Conservation (phyloP, 331 rosid species). For the Erythrophleum ivorense region DNA sequence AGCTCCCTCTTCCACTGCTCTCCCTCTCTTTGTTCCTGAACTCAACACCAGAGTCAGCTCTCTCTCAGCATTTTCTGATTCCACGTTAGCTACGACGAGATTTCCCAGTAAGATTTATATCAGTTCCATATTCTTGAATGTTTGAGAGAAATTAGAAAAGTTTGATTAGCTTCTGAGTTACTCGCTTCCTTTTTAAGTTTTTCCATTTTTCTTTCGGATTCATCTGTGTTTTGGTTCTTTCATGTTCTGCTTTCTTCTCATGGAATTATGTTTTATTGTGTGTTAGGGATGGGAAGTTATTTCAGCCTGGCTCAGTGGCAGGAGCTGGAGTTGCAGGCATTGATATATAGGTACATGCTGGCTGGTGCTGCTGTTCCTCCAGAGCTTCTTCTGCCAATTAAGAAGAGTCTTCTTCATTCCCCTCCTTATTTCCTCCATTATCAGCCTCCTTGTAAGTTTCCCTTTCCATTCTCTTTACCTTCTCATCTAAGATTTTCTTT, state of each 20-base stretch:
- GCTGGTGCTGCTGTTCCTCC: constrained; percentile 90
- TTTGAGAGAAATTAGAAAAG: constrained; percentile 10
- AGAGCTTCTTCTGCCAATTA: constrained; percentile 88
- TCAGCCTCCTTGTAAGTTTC: constrained; percentile 73
- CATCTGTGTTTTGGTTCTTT: constrained; percentile 2
- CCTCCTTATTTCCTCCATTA: constrained; percentile 56
- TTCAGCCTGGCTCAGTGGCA: constrained; percentile 93
- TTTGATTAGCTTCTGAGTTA: constrained; percentile 35
- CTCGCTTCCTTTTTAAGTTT: constrained; percentile 32
- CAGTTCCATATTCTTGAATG: not conserved
- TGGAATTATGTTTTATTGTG: not conserved
- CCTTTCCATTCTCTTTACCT: not conserved
- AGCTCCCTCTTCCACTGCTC: constrained; percentile 54
- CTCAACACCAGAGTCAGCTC: constrained; percentile 57
- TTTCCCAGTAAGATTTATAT: constrained; percentile 61
- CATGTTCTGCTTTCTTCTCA: not conserved
- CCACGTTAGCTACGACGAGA: constrained; percentile 49
- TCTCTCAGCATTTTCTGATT: constrained; percentile 65
- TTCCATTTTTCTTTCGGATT: constrained; percentile 33
- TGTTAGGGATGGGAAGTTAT: constrained; percentile 74
- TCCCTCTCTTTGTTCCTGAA: constrained; percentile 76
- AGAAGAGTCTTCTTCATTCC: constrained; percentile 73
- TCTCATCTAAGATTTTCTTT: constrained; percentile 1
- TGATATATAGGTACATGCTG: constrained; percentile 83
- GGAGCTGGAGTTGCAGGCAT: constrained; percentile 94